Evolutionary conservation across 1,139 yeast species (phyloP).

Genomic region (Geotrichum candidum): DNA sequence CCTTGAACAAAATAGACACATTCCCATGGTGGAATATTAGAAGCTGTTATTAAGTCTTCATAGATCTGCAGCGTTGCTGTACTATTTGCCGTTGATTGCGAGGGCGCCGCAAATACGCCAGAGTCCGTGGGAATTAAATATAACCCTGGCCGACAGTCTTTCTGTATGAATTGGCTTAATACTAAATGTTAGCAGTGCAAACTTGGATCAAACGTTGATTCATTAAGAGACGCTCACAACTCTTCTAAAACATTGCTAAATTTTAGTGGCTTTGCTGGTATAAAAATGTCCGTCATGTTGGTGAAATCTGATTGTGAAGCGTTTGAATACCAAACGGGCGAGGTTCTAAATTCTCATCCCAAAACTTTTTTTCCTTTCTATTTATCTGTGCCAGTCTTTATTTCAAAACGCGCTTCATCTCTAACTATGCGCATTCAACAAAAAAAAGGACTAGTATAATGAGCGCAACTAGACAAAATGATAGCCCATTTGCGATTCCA

Average conservation of each 20-base stretch:
- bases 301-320: neutral
- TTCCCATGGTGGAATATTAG: constrained; percentile 7
- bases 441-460: neutral
- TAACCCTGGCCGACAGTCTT: constrained; percentile 14
- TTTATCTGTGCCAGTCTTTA: neutral
- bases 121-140: constrained; percentile 13
- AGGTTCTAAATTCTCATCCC: neutral
- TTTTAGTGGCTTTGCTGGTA: constrained; percentile 4
- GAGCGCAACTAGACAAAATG: constrained; percentile 3
- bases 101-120: neutral
- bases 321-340: neutral
- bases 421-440: neutral
- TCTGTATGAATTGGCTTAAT: constrained; percentile 8
- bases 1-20: constrained; percentile 16
- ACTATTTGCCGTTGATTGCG: neutral
- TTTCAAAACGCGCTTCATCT: neutral
- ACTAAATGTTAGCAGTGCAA: neutral
- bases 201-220: neutral
- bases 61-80: neutral
- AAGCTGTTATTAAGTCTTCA: neutral
- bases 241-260: constrained; percentile 9
- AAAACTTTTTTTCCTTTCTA: neutral
- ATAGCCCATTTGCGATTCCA: constrained; percentile 13
- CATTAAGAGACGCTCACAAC: constrained; percentile 3
- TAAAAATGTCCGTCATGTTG: neutral